These are phyloP conservation scores for Panaeolus cyanescens DNA, from an alignment of 768 basidiomycete genomes.

Conservation along the genomic window DNA sequence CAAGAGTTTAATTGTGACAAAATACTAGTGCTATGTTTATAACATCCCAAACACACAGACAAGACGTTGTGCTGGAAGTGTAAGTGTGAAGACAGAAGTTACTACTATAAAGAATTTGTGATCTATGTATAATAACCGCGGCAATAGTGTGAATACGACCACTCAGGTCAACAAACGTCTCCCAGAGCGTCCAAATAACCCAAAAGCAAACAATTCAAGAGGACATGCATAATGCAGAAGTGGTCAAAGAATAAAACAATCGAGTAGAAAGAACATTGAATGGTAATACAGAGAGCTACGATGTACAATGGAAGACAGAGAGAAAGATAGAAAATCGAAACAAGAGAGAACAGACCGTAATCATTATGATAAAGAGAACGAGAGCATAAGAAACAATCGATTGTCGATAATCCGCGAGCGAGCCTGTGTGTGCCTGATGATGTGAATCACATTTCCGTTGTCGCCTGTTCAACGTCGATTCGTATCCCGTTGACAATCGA, in stretches of 20 bases:
- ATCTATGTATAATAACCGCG: neutral
- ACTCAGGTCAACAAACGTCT: neutral
- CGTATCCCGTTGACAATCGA: constrained; percentile 47
- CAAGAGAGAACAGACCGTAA: constrained; percentile 29
- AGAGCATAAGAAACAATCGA: neutral
- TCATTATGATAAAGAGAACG: constrained; percentile 51
- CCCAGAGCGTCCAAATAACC: neutral
- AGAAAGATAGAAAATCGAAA: neutral
- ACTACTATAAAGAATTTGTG: neutral
- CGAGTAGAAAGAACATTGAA: neutral
- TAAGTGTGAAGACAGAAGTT: neutral
- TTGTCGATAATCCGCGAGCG: neutral
- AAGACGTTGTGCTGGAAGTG: neutral
- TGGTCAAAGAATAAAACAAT: neutral
- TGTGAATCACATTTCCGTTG: constrained; percentile 65
- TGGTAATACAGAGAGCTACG: constrained; percentile 1
- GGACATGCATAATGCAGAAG: neutral
- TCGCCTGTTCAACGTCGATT: constrained; percentile 64
- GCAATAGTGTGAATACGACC: neutral
- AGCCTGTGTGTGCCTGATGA: constrained; percentile 42
- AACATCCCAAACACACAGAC: neutral
- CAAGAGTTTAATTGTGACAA: too few species aligned
- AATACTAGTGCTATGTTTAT: neutral
- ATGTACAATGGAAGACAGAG: neutral
- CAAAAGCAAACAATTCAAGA: constrained; percentile 1